Percentiles rank a stretch among this genome's conserved stretches.
These are phyloP conservation scores for Terana coerulea DNA, from an alignment of 768 basidiomycete species.

Conservation along the genomic window DNA sequence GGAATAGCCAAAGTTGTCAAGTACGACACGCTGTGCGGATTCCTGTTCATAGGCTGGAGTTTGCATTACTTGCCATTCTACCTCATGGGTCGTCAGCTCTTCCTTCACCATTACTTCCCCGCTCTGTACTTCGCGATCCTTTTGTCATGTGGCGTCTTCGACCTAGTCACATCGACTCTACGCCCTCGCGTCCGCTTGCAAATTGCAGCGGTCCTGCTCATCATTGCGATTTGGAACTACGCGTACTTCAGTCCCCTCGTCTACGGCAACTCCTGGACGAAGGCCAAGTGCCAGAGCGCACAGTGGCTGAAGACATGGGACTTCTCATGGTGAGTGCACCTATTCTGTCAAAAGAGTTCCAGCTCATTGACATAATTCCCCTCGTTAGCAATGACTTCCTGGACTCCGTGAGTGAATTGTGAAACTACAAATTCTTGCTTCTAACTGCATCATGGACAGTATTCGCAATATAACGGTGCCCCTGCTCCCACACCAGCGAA, in stretches of 20 bases:
- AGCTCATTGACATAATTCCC: background rate
- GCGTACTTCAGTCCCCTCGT: conserved; percentile 73
- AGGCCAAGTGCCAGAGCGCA: conserved; percentile 63
- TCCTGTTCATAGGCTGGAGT: conserved; percentile 89
- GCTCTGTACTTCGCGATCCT: conserved; percentile 94
- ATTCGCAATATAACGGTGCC: conserved; percentile 47
- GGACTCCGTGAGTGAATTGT: conserved; percentile 62
- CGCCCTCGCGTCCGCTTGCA: conserved; percentile 76
- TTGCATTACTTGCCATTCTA: conserved; percentile 97
- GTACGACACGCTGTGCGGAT: conserved; percentile 87
- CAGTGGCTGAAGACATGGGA: conserved; percentile 96
- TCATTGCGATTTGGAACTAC: conserved; percentile 79
- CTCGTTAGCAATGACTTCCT: conserved; percentile 58
- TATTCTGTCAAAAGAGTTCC: background rate
- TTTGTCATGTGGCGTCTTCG: conserved; percentile 72
- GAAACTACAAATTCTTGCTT: too few species aligned
- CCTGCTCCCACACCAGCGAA: conserved; percentile 36
- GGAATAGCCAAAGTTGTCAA: conserved; percentile 80
- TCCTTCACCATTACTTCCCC: conserved; percentile 97
- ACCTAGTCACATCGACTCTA: conserved; percentile 76
- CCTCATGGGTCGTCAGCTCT: conserved; percentile 95
- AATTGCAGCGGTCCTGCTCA: conserved; percentile 67
- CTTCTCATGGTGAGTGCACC: conserved; percentile 70
- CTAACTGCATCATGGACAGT: conserved; percentile 33
- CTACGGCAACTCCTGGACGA: conserved; percentile 90